These are phyloP conservation scores for Plantago lanceolata DNA, from an alignment of 305 asterid species.

Conservation along the genomic window DNA sequence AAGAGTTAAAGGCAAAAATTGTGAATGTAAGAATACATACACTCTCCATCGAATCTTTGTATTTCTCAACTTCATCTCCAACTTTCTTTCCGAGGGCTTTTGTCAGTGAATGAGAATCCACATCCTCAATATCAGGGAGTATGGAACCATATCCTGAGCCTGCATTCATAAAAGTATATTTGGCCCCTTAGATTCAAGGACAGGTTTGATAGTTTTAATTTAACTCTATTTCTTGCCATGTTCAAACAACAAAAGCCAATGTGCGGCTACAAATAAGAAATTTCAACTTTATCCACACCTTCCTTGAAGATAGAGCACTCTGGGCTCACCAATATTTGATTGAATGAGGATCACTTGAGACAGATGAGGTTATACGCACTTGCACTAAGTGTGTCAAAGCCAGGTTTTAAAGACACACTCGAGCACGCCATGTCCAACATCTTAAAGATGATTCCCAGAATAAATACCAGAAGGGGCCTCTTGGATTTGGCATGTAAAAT, in stretches of 20 bases:
- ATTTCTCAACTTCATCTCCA: conserved; percentile 56
- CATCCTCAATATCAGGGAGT: conserved; percentile 66
- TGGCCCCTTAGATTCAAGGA: conserved; percentile 4
- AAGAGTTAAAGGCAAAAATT: conserved; percentile 8
- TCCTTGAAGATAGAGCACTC: no score
- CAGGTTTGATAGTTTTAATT: neutral
- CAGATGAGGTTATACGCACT: no score
- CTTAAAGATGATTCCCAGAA: no score
- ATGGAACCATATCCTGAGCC: conserved; percentile 78
- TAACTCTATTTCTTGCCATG: neutral
- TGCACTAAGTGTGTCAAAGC: no score
- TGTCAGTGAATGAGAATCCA: conserved; percentile 65
- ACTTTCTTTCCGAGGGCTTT: conserved; percentile 69
- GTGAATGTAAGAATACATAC: conserved; percentile 30
- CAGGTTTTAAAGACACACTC: no score
- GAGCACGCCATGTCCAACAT: no score
- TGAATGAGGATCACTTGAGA: no score
- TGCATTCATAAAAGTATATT: conserved; percentile 27
- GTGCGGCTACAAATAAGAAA: no score
- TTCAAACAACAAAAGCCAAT: neutral
- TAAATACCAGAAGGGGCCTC: no score
- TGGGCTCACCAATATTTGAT: no score
- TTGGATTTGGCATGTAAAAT: no score
- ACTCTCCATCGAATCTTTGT: conserved; percentile 89
- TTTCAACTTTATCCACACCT: no score